These are phyloP conservation scores for Trichoderma sp. DNA, from an alignment of 2,329 filamentous ascomycete genomes.

Conservation along the genomic window DNA sequence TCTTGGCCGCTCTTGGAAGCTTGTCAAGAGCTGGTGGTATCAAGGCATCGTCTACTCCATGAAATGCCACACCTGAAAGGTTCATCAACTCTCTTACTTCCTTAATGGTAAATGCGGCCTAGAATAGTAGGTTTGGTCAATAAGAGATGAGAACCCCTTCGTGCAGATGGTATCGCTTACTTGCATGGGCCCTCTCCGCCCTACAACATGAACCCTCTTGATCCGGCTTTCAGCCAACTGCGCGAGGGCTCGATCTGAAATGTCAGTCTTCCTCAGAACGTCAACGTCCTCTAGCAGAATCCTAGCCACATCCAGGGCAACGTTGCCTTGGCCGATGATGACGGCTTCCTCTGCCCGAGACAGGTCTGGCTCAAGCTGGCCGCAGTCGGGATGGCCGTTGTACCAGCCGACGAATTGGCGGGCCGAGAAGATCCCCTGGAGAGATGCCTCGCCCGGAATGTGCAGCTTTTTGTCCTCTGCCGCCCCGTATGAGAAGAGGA, in stretches of 20 bases:
- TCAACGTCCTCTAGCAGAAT: conserved; percentile 80
- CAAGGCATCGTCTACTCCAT: conserved; percentile 65
- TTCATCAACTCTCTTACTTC: conserved; percentile 87
- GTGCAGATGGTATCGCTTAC: conserved; percentile 47
- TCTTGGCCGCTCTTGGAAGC: conserved; percentile 74
- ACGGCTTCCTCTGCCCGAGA: conserved; percentile 77
- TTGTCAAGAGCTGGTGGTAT: conserved; percentile 67
- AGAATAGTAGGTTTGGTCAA: not conserved
- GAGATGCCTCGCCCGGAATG: conserved; percentile 73
- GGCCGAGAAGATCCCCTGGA: conserved; percentile 81
- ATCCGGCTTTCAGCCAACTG: conserved; percentile 72
- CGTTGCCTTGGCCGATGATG: conserved; percentile 92
- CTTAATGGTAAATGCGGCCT: conserved; percentile 95
- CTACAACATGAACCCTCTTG: conserved; percentile 82
- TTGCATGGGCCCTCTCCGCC: conserved; percentile 85
- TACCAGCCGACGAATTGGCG: conserved; percentile 98
- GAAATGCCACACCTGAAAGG: conserved; percentile 70
- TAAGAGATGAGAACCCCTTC: not conserved
- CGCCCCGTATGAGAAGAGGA: conserved; percentile 91
- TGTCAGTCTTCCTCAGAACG: conserved; percentile 78
- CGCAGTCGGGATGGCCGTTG: conserved; percentile 86
- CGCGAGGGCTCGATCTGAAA: conserved; percentile 80
- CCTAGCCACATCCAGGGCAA: conserved; percentile 89
- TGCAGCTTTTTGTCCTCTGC: conserved; percentile 77
- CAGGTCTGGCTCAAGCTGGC: conserved; percentile 71